Percentiles rank a stretch among this genome's conserved stretches.
Evolutionary conservation across 768 basidiomycete species (phyloP).

Genomic region (Hygrophorus russula): DNA sequence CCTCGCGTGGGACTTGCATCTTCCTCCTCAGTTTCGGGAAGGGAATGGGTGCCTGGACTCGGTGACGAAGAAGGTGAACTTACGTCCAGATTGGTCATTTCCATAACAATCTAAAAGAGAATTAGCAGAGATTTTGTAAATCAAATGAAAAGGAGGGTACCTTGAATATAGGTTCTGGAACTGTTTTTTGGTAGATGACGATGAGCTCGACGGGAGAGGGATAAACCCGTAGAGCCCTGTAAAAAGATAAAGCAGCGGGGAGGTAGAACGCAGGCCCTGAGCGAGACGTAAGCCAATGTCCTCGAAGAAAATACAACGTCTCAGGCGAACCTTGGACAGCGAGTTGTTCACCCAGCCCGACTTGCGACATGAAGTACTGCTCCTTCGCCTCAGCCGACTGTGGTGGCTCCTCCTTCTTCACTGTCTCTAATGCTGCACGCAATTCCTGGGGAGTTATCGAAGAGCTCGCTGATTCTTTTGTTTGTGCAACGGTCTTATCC

Average conservation of each 20-base stretch:
- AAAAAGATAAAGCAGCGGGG: constrained; percentile 82
- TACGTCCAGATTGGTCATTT: constrained; percentile 83
- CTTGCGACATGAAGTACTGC: constrained; percentile 84
- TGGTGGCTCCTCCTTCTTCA: constrained; percentile 63
- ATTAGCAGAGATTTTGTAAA: neutral
- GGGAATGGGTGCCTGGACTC: constrained; percentile 13
- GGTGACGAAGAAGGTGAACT: constrained; percentile 45
- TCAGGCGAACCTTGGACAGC: constrained; percentile 51
- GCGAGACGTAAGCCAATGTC: neutral
- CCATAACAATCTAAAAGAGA: constrained; percentile 51
- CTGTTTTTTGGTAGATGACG: constrained; percentile 87
- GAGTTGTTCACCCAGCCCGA: constrained; percentile 80
- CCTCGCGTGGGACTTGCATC: constrained; percentile 49
- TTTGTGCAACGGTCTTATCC: constrained; percentile 49
- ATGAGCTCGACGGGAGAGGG: constrained; percentile 91
- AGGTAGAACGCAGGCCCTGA: constrained; percentile 71
- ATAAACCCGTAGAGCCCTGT: constrained; percentile 87
- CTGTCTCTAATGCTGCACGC: constrained; percentile 47
- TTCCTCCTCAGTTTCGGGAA: constrained; percentile 28
- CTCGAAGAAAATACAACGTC: neutral
- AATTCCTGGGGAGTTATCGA: constrained; percentile 41
- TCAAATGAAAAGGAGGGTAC: constrained; percentile 21
- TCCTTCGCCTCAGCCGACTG: constrained; percentile 69
- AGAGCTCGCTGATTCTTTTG: constrained; percentile 29
- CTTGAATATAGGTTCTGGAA: constrained; percentile 74